Evolutionary conservation across 805 yeast species (phyloP).

Genomic region (Metschnikowia similis): DNA sequence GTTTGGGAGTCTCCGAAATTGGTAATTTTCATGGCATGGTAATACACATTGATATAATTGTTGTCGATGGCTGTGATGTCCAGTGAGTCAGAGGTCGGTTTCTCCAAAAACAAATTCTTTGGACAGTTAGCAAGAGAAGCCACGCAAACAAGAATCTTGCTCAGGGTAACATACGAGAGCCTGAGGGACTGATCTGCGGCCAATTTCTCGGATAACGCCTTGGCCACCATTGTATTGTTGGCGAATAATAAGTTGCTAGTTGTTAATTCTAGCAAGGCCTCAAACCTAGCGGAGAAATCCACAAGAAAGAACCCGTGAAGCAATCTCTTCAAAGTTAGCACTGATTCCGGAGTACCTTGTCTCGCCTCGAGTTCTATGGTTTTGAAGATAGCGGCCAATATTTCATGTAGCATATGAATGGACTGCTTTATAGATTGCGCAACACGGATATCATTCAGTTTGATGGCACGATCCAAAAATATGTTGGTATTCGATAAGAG

Average conservation of each 20-base stretch:
- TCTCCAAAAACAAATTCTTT: slow-evolving; percentile 17
- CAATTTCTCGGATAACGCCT: background rate
- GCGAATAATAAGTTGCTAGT: slow-evolving; percentile 4
- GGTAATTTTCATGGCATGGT: slow-evolving; percentile 11
- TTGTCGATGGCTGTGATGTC: slow-evolving; percentile 25
- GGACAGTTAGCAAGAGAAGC: slow-evolving; percentile 26
- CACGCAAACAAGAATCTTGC: slow-evolving; percentile 23
- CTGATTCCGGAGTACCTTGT: slow-evolving; percentile 13
- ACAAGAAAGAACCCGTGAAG: slow-evolving; percentile 22
- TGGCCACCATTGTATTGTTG: slow-evolving; percentile 3
- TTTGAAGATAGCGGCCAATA: slow-evolving; percentile 19
- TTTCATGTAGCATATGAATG: slow-evolving; percentile 24
- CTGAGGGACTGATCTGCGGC: slow-evolving; percentile 2
- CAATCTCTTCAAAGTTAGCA: slow-evolving; percentile 19
- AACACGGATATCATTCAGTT: slow-evolving; percentile 9
- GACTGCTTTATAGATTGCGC: slow-evolving; percentile 23
- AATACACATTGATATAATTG: slow-evolving; percentile 22
- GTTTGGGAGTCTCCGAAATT: slow-evolving; percentile 12
- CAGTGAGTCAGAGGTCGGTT: slow-evolving; percentile 19
- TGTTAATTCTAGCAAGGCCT: slow-evolving; percentile 15
- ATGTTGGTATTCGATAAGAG: slow-evolving; percentile 18
- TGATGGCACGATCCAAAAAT: slow-evolving; percentile 16
- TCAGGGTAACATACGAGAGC: slow-evolving; percentile 21
- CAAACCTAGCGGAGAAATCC: slow-evolving; percentile 20
- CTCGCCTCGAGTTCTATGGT: slow-evolving; percentile 14